Conservation (phyloP, 768 basidiomycete species). For the Auriscalpium vulgare region DNA sequence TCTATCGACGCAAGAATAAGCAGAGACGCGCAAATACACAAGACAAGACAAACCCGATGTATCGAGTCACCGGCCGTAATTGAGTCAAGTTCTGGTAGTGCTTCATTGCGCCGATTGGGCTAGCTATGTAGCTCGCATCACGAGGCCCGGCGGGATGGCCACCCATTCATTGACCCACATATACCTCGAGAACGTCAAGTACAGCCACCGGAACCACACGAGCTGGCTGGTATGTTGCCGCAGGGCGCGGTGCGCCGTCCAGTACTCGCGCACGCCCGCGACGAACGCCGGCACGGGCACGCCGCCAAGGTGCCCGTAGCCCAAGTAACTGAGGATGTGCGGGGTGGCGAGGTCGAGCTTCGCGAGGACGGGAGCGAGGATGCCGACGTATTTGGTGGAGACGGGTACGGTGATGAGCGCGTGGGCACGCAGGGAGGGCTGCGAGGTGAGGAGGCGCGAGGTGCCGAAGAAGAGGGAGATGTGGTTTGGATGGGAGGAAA, state of each 20-base stretch:
- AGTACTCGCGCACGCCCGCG: constrained; percentile 49
- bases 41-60: too few species aligned
- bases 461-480: constrained; percentile 56
- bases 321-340: constrained; percentile 4
- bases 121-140: too few species aligned
- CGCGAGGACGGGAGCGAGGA: constrained; percentile 40
- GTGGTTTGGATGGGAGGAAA: constrained; percentile 88
- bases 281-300: constrained; percentile 38
- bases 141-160: constrained; percentile 29
- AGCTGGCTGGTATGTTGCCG: constrained; percentile 65
- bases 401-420: constrained; percentile 42
- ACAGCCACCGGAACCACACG: constrained; percentile 86
- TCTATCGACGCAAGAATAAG: too few species aligned
- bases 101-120: too few species aligned
- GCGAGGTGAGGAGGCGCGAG: constrained; percentile 29
- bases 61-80: too few species aligned
- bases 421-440: constrained; percentile 23
- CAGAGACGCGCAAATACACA: too few species aligned
- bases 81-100: too few species aligned
- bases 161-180: constrained; percentile 92
- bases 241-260: constrained; percentile 60
- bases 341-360: constrained; percentile 35
- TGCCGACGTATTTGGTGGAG: constrained; percentile 51
- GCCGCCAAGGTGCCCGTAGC: constrained; percentile 1
- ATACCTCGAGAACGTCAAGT: constrained; percentile 72